Percentiles rank a stretch among this genome's conserved stretches.
Conservation (phyloP, 495 filamentous ascomycete genomes). For the Aeminium ludgeri region DNA sequence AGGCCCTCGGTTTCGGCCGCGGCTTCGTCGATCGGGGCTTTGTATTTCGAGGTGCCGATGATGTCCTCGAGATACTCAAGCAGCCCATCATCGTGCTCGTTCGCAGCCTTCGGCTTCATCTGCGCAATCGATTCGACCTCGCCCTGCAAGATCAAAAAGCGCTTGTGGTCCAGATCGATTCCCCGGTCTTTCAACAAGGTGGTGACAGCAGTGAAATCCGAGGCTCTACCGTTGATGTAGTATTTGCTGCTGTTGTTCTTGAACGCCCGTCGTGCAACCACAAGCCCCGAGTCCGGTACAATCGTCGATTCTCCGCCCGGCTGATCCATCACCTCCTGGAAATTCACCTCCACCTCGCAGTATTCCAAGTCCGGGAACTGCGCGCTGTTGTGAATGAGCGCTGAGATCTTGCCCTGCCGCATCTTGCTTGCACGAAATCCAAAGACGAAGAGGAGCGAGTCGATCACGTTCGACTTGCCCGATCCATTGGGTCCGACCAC, state of each 20-base stretch:
- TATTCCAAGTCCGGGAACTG: conserved; percentile 64
- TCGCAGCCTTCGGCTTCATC: conserved; percentile 92
- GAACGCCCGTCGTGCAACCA: conserved; percentile 85
- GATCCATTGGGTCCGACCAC: conserved; percentile 97
- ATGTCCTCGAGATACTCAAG: conserved; percentile 97
- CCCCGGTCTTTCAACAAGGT: conserved; percentile 74
- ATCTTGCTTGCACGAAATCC: conserved; percentile 98
- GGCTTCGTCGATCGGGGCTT: conserved; percentile 85
- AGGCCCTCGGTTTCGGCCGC: conserved; percentile 75
- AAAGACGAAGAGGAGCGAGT: conserved; percentile 93
- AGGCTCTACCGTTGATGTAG: conserved; percentile 77
- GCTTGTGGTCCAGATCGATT: conserved; percentile 94
- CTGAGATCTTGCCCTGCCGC: conserved; percentile 96
- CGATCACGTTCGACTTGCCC: conserved; percentile 97
- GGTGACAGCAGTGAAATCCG: conserved; percentile 81
- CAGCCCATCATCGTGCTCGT: conserved; percentile 89
- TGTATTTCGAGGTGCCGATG: conserved; percentile 95
- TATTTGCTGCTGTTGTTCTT: conserved; percentile 97
- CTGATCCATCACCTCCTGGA: conserved; percentile 82
- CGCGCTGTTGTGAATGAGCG: conserved; percentile 90
- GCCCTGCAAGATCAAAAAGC: conserved; percentile 90
- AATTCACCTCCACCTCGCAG: conserved; percentile 92
- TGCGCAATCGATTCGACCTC: conserved; percentile 98
- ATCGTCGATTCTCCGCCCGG: conserved; percentile 55
- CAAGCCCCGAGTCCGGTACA: conserved; percentile 63